A percentile compares a stretch with the other conserved stretches of the same genome.
Conservation (phyloP, 129 eudicot species). For the Helianthus annuus region HanXRQr2.0-SUNRISE NC_035441.2:184972675-184973174, state of each 20-base stretch:
- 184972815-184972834: constrained; percentile 4
- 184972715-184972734: not conserved
- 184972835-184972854: constrained; percentile 2
- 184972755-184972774: constrained; percentile 15
- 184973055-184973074: not conserved
- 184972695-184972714: not conserved
- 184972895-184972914: constrained; percentile 27
- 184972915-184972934: not conserved
- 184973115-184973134: constrained; percentile 22
- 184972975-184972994: not conserved
- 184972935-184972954: constrained; percentile 3
- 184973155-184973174: constrained; percentile 23
- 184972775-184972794: constrained; percentile 41
- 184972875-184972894: not conserved
- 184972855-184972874: constrained; percentile 8
- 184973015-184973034: constrained; percentile 7
- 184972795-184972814: constrained; percentile 17
- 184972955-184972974: not conserved
- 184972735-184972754: not conserved
- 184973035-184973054: constrained; percentile 1
- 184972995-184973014: constrained; percentile 29
- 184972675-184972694: constrained; percentile 17
- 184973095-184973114: not conserved
- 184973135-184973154: constrained; percentile 36
- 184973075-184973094: not conserved